Base-by-base conservation (phyloP, 1,139 yeast genomes). In the Saccharomyces hybrid region DNA sequence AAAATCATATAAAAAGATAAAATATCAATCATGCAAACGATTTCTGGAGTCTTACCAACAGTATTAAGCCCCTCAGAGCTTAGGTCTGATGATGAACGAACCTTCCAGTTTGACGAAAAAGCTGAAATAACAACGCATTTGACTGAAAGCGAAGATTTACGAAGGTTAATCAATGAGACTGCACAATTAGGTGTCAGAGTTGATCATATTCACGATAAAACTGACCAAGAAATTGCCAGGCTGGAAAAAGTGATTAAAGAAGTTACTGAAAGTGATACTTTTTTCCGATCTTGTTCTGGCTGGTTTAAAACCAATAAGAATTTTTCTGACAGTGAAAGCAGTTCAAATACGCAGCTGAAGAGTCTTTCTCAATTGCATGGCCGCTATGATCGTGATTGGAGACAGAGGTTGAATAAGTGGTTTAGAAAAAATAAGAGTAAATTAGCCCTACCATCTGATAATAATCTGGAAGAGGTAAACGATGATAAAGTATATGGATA, bases 171-270 rank as follows among this genome's bases (percentile, higher is more conserved):
- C 11, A 38, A 16, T 11, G n/a, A 38, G 25, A 38, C 44, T 5
- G n/a, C 44, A 9, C 44, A 38, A 20, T 9, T 16, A 25, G 25
- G 25, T 16, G 16, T 38, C 44, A 38, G 20, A 4, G 44, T 38
- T 5, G 44, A 38, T 5, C 44, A 38, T 38, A 38, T 38, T 4
- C 46, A 49, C 16, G 41, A 34, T 25, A 44, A 51, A 31, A 49
- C 52, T 38, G 50, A 20, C 25, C 28, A 31, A 51, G 52, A 42
- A 50, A 52, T 51, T 16, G 50, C 38, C 34, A 48, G 50, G 27
- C 46, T 47, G 23, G 52, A 48, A 26, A 34, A 38, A 53, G 57
- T 54, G 23, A 42, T 50, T 28, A 56, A 53, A 14, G 41, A 51
- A 20, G 51, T 51, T 25, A 9, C 53, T 20, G 23, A 28, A 11